phyloP scores from a whole-genome alignment of 805 yeast species.

The Maudiozyma bulderi region DNA sequence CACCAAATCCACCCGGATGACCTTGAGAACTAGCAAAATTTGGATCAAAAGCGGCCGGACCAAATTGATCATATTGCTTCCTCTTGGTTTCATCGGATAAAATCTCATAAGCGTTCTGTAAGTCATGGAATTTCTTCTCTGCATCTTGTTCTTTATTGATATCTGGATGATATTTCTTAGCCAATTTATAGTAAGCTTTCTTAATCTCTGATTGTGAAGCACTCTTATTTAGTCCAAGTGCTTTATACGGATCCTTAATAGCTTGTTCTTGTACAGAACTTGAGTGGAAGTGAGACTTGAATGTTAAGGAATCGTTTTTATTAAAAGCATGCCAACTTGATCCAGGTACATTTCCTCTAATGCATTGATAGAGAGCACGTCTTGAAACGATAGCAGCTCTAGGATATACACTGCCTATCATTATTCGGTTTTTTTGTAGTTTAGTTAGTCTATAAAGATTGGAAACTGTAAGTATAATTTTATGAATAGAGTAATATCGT shows the following conservation, averaged over 20 bases:
- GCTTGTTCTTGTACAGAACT: constrained; percentile 6
- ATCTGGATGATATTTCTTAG: constrained; percentile 93
- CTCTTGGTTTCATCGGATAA: constrained; percentile 77
- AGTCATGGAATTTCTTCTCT: constrained; percentile 79
- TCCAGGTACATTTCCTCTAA: not conserved
- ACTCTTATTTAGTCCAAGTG: constrained; percentile 62
- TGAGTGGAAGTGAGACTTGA: constrained; percentile 9
- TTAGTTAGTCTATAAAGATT: too few relatives aligned
- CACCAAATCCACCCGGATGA: constrained; percentile 15
- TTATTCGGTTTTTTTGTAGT: not conserved
- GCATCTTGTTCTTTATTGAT: constrained; percentile 86
- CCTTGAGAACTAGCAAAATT: constrained; percentile 31
- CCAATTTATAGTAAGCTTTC: constrained; percentile 87
- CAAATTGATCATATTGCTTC: constrained; percentile 85
- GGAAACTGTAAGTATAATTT: too few relatives aligned
- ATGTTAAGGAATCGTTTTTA: not conserved
- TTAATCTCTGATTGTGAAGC: constrained; percentile 83
- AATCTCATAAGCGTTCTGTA: constrained; percentile 91
- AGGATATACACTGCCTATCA: not conserved
- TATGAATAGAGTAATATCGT: too few relatives aligned
- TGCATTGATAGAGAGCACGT: not conserved
- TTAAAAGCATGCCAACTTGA: not conserved
- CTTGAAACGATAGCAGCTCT: not conserved
- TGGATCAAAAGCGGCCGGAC: constrained; percentile 72
- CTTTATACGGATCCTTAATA: constrained; percentile 68